A percentile compares a stretch with the other conserved stretches of the same genome.
These are phyloP conservation scores for Wallacemonas sp. DNA, from an alignment of 208 protist genomes.

Conservation along the genomic window DNA sequence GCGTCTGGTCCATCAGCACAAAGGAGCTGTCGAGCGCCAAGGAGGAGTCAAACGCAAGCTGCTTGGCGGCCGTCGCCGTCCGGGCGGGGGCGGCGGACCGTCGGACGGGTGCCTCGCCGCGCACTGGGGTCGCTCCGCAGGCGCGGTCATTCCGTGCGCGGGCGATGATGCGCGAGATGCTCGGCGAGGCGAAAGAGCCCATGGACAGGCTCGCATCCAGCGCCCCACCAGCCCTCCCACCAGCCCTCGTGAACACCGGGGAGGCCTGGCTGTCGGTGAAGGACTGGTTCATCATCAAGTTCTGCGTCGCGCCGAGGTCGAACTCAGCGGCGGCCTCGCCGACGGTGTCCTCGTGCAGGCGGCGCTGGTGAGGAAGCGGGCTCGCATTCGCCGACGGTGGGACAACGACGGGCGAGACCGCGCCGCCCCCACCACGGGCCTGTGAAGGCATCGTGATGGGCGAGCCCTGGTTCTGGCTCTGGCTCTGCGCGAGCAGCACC, in stretches of 20 bases:
- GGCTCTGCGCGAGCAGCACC: slow-evolving; percentile 46
- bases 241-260: too few species aligned
- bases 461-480: slow-evolving; percentile 16
- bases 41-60: slow-evolving; percentile 3
- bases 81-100: slow-evolving; percentile 26
- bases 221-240: neutral
- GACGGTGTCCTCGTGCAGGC: slow-evolving; percentile 9
- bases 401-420: slow-evolving; percentile 21
- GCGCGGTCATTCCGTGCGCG: slow-evolving; percentile 1
- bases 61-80: neutral
- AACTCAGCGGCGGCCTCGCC: neutral
- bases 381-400: slow-evolving; percentile 15
- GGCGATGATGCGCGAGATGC: slow-evolving; percentile 15
- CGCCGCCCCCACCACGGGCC: neutral
- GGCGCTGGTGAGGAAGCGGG: slow-evolving; percentile 5
- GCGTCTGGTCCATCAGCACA: slow-evolving; percentile 38
- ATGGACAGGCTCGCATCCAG: neutral
- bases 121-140: slow-evolving; percentile 4
- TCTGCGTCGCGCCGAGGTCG: slow-evolving; percentile 14
- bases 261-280: slow-evolving; percentile 27
- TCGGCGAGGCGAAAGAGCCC: slow-evolving; percentile 3
- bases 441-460: neutral
- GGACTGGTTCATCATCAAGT: slow-evolving; percentile 18
- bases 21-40: slow-evolving; percentile 20
- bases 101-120: neutral